Evolutionary conservation across 768 basidiomycete genomes (phyloP).

Genomic region (Hemileccinum rubropunctum): DNA sequence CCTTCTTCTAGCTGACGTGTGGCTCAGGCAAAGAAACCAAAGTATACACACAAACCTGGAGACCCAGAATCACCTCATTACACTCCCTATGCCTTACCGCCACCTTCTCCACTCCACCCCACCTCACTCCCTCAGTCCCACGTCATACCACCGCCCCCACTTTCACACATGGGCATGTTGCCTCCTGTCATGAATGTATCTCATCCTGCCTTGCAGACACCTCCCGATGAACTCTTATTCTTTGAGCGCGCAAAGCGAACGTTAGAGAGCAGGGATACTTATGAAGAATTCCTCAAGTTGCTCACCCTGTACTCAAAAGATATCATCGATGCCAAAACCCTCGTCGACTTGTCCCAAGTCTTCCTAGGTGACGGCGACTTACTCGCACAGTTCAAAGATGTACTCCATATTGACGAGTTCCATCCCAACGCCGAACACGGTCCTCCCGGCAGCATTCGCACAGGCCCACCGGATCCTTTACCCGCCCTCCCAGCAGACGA

Average conservation of each 20-base stretch:
- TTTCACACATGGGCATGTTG: conserved; percentile 28
- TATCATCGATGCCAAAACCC: conserved; percentile 80
- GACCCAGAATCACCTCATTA: conserved; percentile 51
- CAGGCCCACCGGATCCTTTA: conserved; percentile 71
- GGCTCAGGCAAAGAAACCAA: conserved; percentile 57
- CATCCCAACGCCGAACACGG: conserved; percentile 60
- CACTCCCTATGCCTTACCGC: conserved; percentile 44
- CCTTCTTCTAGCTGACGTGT: conserved; percentile 3
- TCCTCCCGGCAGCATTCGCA: conserved; percentile 76
- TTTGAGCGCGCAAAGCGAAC: conserved; percentile 90
- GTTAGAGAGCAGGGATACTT: conserved; percentile 70
- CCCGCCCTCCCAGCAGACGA: conserved; percentile 78
- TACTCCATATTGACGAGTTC: conserved; percentile 78
- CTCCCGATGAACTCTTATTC: conserved; percentile 82
- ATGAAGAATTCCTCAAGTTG: conserved; percentile 94
- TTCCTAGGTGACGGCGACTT: conserved; percentile 85
- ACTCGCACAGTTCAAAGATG: conserved; percentile 78
- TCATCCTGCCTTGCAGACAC: conserved; percentile 33
- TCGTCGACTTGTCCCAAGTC: conserved; percentile 75
- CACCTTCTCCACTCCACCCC: conserved; percentile 32
- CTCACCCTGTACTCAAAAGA: conserved; percentile 89
- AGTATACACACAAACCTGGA: conserved; percentile 58
- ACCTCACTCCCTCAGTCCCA: conserved; percentile 21
- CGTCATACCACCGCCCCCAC: conserved; percentile 27
- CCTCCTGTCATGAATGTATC: conserved; percentile 23